A percentile compares a stretch with the other conserved stretches of the same genome.
Conservation (phyloP, 352 stramenopile species). For the Phytopythium delawarense region DNA sequence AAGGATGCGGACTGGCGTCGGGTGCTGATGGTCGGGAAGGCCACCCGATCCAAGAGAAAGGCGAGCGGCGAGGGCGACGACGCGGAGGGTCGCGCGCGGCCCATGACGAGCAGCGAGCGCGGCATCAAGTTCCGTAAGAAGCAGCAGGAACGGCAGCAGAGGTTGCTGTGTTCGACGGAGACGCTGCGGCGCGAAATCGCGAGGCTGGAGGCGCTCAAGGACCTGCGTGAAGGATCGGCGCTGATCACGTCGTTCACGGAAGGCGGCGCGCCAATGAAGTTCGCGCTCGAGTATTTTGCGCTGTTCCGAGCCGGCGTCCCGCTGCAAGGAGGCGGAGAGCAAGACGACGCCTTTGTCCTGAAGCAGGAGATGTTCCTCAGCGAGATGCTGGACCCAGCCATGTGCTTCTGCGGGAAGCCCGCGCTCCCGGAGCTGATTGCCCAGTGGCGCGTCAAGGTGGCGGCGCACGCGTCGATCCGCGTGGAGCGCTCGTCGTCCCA, state of each 20-base stretch:
- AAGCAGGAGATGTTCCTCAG: constrained; percentile 25
- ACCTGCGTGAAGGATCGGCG: constrained; percentile 17
- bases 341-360: background rate
- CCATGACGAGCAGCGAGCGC: constrained; percentile 25
- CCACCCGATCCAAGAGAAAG: background rate
- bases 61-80: background rate
- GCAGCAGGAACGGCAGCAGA: constrained; percentile 18
- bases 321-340: constrained; percentile 2
- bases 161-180: constrained; percentile 12
- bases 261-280: constrained; percentile 16
- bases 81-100: too few species aligned
- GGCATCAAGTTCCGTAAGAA: constrained; percentile 25
- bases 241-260: constrained; percentile 16
- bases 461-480: constrained; percentile 28
- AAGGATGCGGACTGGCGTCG: background rate
- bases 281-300: constrained; percentile 34
- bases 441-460: constrained; percentile 27
- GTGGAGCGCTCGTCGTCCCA: constrained; percentile 21
- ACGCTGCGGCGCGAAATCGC: constrained; percentile 20
- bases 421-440: constrained; percentile 20
- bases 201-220: constrained; percentile 17
- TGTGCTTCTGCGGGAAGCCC: constrained; percentile 17
- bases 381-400: constrained; percentile 20
- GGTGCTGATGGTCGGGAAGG: background rate
- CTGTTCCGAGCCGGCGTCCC: constrained; percentile 27